Conservation (phyloP, 768 basidiomycete species). For the Suillus clintonianus region DNA sequence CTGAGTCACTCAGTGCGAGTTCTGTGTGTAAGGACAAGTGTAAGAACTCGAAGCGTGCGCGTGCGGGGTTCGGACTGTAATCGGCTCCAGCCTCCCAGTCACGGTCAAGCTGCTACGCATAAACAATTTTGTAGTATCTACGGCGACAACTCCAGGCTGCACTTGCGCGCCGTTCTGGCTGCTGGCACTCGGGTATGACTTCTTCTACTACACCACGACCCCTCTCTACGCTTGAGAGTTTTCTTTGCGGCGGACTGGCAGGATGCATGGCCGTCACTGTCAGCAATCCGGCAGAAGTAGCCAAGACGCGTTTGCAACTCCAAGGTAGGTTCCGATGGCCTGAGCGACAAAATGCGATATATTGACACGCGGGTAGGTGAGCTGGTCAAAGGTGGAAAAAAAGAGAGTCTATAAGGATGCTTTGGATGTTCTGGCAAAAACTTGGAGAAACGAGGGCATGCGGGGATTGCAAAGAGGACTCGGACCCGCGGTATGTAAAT, state of each 20-base stretch:
- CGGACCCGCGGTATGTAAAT: constrained; percentile 70
- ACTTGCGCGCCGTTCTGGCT: neutral
- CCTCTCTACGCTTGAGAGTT: constrained; percentile 76
- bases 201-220: constrained; percentile 23
- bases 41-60: neutral
- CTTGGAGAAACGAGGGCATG: constrained; percentile 87
- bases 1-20: neutral
- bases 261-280: constrained; percentile 89
- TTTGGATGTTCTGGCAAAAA: constrained; percentile 83
- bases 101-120: neutral
- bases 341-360: neutral
- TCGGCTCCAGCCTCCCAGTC: neutral
- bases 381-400: constrained; percentile 70
- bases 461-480: constrained; percentile 93
- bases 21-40: neutral
- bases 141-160: neutral
- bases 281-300: constrained; percentile 73
- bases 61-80: neutral
- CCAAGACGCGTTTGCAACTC: constrained; percentile 93
- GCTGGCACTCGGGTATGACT: neutral
- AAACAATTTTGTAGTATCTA: too few species aligned
- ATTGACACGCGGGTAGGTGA: constrained; percentile 46
- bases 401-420: constrained; percentile 84
- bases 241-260: constrained; percentile 87
- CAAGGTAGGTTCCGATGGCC: constrained; percentile 47